A percentile compares a stretch with the other conserved stretches of the same genome.
phyloP scores from a whole-genome alignment of 106 monocot genomes.

The Platanthera zijinensis region DNA sequence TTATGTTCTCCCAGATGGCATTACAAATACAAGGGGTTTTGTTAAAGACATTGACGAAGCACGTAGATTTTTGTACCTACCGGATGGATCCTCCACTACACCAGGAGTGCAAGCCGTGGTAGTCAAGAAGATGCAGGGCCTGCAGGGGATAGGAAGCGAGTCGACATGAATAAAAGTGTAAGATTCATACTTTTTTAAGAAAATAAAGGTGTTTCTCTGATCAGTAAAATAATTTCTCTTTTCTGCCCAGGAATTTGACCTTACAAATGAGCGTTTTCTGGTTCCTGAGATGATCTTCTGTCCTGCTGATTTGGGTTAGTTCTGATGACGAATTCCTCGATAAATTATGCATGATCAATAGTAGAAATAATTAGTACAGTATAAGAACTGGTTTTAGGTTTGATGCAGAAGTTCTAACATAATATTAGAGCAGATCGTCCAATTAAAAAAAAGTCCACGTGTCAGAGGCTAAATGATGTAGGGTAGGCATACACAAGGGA shows the following conservation, averaged over 20 bases:
- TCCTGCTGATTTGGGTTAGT: conserved; percentile 78
- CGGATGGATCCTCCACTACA: conserved; percentile 12
- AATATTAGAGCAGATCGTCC: no score
- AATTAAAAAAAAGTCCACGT: no score
- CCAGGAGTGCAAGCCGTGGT: conserved; percentile 14
- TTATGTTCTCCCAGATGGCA: conserved; percentile 93
- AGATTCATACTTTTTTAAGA: not conserved
- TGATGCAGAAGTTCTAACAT: no score
- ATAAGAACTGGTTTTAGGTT: not conserved
- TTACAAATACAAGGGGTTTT: conserved; percentile 72
- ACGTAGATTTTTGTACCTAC: conserved; percentile 42
- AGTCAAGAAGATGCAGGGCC: conserved; percentile 25
- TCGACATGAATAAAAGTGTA: conserved; percentile 67
- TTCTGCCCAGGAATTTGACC: conserved; percentile 56
- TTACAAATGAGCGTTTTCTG: conserved; percentile 94
- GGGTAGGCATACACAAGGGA: no score
- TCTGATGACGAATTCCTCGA: not conserved
- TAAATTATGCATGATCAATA: not conserved
- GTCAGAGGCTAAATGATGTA: no score
- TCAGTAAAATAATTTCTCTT: not conserved
- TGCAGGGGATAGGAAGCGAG: conserved; percentile 32
- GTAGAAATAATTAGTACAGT: not conserved
- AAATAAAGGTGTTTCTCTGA: not conserved
- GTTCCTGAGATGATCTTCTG: conserved; percentile 91
- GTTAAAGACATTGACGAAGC: conserved; percentile 78